Evolutionary conservation across 2,329 filamentous ascomycete species (phyloP), one percentile per base, ranked within the genome.

Genomic region (Monilinia fructicola): DNA sequence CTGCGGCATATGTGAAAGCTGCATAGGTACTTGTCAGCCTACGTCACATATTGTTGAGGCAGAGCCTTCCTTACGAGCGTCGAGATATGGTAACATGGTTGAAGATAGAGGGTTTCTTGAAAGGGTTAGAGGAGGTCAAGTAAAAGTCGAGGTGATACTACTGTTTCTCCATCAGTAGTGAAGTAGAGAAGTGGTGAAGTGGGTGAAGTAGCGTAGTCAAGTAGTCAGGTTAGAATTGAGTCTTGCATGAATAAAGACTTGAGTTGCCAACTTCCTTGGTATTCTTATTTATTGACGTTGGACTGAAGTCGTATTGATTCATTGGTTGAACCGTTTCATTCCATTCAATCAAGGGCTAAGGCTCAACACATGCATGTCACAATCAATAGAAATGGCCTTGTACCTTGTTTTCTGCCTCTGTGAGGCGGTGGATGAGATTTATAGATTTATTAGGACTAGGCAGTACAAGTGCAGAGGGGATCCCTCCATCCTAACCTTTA

Each of bases 71-170:
- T 72, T 80, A 89, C 87, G 82, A 69, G 79, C 76, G 74, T 89
- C 83, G 75, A 90, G 86, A 73, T 84, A 88, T 65, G 87, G 86
- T 69, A 90, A 77, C 87, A 90, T 89, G 31, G 53, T 72, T 54
- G 48, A 7, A 16, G 11, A 44, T 65, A 44, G 21, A 38, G 31
- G 31, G 38, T 56, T 56, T 16, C 48, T 40, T 31, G 18, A 50
- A 26, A n/a, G 38, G 38, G 26, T 44, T 21, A 21, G 18, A 40
- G 23, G 18, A 40, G 23, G 9, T 26, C 3, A 31, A 50, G 26
- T 31, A 42, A 18, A 18, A 21, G 62, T 35, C 42, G 23, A 23
- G 23, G 23, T n/a, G 23, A 10, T 38, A 28, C 54, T 72, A 71
- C 69, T 54, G 61, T 55, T 58, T 69, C 70, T 72, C 72, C 73